Evolutionary conservation across 225 moss, liverwort and hornwort genomes (phyloP).

Genomic region (Ulota crispa): DNA sequence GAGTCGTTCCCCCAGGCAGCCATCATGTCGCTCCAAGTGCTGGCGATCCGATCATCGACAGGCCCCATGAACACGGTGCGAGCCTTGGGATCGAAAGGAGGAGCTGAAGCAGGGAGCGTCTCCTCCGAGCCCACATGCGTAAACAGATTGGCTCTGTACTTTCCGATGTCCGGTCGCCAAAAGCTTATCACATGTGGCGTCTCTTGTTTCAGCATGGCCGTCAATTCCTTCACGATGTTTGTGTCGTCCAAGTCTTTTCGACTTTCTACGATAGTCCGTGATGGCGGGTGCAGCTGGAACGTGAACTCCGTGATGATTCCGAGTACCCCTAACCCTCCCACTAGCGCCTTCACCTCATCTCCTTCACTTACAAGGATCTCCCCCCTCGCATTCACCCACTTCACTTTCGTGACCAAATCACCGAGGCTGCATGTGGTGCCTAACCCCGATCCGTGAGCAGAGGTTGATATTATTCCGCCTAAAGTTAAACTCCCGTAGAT

Average conservation of each 20-base stretch:
- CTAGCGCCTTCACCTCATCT: slow-evolving; percentile 35
- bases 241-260: slow-evolving; percentile 31
- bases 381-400: slow-evolving; percentile 53
- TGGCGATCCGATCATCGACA: background rate
- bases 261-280: slow-evolving; percentile 41
- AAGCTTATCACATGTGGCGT: slow-evolving; percentile 41
- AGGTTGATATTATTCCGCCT: slow-evolving; percentile 33
- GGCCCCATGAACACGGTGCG: background rate
- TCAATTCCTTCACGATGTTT: slow-evolving; percentile 36
- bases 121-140: slow-evolving; percentile 26
- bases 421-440: slow-evolving; percentile 34
- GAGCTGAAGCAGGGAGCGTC: slow-evolving; percentile 24
- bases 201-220: slow-evolving; percentile 25
- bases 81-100: slow-evolving; percentile 32
- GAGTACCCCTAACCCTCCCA: slow-evolving; percentile 34
- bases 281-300: slow-evolving; percentile 36
- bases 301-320: slow-evolving; percentile 50
- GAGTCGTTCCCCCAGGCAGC: slow-evolving; percentile 14
- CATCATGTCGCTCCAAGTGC: slow-evolving; percentile 18
- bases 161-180: slow-evolving; percentile 48
- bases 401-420: slow-evolving; percentile 32
- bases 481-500: slow-evolving; percentile 53
- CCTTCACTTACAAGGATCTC: slow-evolving; percentile 37
- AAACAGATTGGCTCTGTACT: slow-evolving; percentile 37
- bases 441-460: slow-evolving; percentile 51